Percentiles rank a stretch among this genome's conserved stretches.
Evolutionary conservation across 2,329 filamentous ascomycete genomes (phyloP).

Genomic region (Pseudogymnoascus sp.): DNA sequence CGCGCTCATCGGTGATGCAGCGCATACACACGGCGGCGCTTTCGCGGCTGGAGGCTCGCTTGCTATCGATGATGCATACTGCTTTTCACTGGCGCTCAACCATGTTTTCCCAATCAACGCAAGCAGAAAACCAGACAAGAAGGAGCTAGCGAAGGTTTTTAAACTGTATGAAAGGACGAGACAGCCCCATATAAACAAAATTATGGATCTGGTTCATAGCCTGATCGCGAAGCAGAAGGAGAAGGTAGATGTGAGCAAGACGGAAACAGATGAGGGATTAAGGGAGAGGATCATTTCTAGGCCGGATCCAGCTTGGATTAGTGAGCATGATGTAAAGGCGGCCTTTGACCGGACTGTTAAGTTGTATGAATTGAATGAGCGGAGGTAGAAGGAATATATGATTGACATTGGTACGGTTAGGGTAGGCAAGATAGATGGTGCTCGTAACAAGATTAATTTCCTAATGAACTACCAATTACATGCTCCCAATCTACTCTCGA

Average conservation of each 20-base stretch:
- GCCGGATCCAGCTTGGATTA: conserved; percentile 32
- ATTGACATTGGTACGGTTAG: too few relatives aligned
- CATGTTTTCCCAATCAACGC: conserved; percentile 15
- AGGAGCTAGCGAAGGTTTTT: conserved; percentile 21
- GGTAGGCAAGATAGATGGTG: too few relatives aligned
- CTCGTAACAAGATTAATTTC: too few relatives aligned
- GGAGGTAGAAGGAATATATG: too few relatives aligned
- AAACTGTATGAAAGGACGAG: conserved; percentile 30
- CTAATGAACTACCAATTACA: too few relatives aligned
- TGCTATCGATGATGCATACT: conserved; percentile 34
- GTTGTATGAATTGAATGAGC: too few relatives aligned
- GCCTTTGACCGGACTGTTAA: conserved; percentile 15
- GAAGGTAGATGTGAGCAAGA: conserved; percentile 13
- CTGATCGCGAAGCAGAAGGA: conserved; percentile 15
- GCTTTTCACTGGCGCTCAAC: conserved; percentile 21
- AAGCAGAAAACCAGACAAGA: conserved; percentile 12
- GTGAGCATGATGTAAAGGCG: conserved; percentile 25
- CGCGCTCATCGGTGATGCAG: conserved; percentile 32
- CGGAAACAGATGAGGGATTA: conserved; percentile 22
- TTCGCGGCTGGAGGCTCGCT: conserved; percentile 33
- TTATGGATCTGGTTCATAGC: conserved; percentile 18
- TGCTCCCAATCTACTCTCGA: too few relatives aligned
- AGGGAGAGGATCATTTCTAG: conserved; percentile 46
- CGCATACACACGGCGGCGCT: conserved; percentile 33
- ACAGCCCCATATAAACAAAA: conserved; percentile 30